phyloP scores from a whole-genome alignment of 2,329 filamentous ascomycete species.

The Teratosphaeria viscida region DNA sequence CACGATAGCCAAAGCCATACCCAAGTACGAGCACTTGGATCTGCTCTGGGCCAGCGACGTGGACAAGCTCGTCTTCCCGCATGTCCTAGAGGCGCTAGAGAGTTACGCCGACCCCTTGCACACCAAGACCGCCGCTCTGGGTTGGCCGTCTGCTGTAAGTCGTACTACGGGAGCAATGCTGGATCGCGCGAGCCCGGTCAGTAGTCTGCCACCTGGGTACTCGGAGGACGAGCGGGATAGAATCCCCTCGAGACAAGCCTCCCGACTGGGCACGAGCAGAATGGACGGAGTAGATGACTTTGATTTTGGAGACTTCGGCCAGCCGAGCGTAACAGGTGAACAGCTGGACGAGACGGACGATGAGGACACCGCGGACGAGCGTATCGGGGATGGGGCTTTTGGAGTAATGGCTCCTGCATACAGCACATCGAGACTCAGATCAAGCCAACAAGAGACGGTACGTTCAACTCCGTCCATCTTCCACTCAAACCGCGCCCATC shows the following conservation, averaged over 20 bases:
- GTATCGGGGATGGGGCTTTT: not conserved
- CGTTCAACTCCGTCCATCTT: not conserved
- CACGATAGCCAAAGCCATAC: constrained; percentile 76
- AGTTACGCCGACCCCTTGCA: constrained; percentile 38
- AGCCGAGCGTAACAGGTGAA: constrained; percentile 13
- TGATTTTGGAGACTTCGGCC: constrained; percentile 7
- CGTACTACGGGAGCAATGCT: constrained; percentile 8
- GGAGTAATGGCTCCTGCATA: constrained; percentile 1
- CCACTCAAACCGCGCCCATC: not conserved
- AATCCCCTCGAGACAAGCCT: not conserved
- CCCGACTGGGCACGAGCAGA: not conserved
- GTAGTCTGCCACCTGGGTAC: constrained; percentile 19
- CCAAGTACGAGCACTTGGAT: constrained; percentile 92
- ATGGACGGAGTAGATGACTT: not conserved
- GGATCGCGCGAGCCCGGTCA: constrained; percentile 9
- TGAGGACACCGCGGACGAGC: constrained; percentile 12
- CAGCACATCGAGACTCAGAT: not conserved
- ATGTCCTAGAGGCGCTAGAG: constrained; percentile 82
- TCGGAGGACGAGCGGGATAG: constrained; percentile 16
- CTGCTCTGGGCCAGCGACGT: constrained; percentile 91
- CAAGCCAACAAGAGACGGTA: not conserved
- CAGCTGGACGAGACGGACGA: constrained; percentile 20
- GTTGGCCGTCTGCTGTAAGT: constrained; percentile 5
- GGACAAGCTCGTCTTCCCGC: constrained; percentile 72
- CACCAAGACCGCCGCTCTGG: constrained; percentile 12